Evolutionary conservation across 495 filamentous ascomycete species (phyloP).

Genomic region (Penicillium desertorum): DNA sequence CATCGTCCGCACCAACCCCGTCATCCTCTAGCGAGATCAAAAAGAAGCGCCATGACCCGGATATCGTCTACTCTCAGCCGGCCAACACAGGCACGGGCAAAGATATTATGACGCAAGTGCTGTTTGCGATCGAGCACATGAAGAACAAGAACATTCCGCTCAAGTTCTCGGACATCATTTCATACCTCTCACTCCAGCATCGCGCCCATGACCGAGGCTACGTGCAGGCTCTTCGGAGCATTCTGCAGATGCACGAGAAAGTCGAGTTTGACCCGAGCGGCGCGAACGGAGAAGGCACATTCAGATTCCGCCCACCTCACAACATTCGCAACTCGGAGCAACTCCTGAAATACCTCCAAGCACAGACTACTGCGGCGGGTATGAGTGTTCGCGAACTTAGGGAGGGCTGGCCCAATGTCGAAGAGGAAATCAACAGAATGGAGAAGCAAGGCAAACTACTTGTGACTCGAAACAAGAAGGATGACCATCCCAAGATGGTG

Average conservation of each 20-base stretch:
- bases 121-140: slow-evolving; percentile 80
- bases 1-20: slow-evolving; percentile 43
- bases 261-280: slow-evolving; percentile 67
- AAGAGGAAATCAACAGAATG: slow-evolving; percentile 70
- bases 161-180: slow-evolving; percentile 68
- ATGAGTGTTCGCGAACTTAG: slow-evolving; percentile 83
- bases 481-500: slow-evolving; percentile 77
- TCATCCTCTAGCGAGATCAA: slow-evolving; percentile 47
- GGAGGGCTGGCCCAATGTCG: slow-evolving; percentile 88
- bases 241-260: slow-evolving; percentile 57
- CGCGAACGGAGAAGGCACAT: slow-evolving; percentile 62
- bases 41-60: slow-evolving; percentile 58
- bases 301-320: slow-evolving; percentile 73
- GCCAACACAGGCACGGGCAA: slow-evolving; percentile 71
- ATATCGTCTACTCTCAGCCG: slow-evolving; percentile 75
- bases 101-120: slow-evolving; percentile 79
- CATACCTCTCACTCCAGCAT: slow-evolving; percentile 69
- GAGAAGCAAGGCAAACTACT: slow-evolving; percentile 78
- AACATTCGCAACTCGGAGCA: slow-evolving; percentile 72
- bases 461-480: slow-evolving; percentile 89
- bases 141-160: slow-evolving; percentile 72
- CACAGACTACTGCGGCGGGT: slow-evolving; percentile 75
- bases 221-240: slow-evolving; percentile 44
- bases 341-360: slow-evolving; percentile 76
- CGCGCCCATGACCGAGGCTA: slow-evolving; percentile 47